Evolutionary conservation across 371 early-diverging fungal genomes (phyloP), one percentile per base, ranked within the genome.

Genomic region (Blastocladiella emersonii): DNA sequence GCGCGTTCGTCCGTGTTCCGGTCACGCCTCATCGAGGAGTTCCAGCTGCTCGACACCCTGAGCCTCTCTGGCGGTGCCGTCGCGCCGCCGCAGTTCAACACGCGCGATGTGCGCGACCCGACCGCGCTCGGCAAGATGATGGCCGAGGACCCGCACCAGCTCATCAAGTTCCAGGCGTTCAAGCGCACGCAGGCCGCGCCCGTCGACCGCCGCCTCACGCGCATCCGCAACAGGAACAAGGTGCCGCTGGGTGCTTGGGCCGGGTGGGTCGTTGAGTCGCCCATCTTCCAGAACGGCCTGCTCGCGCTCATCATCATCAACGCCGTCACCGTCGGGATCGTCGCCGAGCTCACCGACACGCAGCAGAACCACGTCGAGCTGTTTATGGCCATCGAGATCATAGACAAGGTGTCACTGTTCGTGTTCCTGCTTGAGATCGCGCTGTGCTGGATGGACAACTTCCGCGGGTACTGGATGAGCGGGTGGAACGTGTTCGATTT

Each of bases 401-500:
- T 76, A 17, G 68, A 76, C 62, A 25, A 55, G n/a, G 48, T 73
- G 21, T 56, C 68, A 17, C 53, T 74, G 45, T 35, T 66, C 17
- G 34, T 68, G 17, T 74, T 70, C 41, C 17, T 63, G 17, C 35
- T 69, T 0, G 77, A 76, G 44, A 72, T 75, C 37, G n/a, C 57
- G 19, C 45, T 74, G 4, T 66, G 67, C 36, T 69, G 70, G 71
- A 60, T 62, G 25, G 74, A 73, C 51, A 25, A 13, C 10, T 67
- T 69, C 44, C 48, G 39, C 34, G 64, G 61, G 4, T 76, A 61
- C 62, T 76, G 71, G 71, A 56, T 62, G 13, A 66, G 73, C 34
- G 64, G 65, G n/a, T 76, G 77, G 77, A 73, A 72, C 48, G 56
- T 76, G 2, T 61, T 65, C 25, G 76, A 76, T 56, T 65, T 75